These are phyloP conservation scores for Globisporangium perplexum DNA, from an alignment of 352 stramenopile genomes.

Conservation along the genomic window DNA sequence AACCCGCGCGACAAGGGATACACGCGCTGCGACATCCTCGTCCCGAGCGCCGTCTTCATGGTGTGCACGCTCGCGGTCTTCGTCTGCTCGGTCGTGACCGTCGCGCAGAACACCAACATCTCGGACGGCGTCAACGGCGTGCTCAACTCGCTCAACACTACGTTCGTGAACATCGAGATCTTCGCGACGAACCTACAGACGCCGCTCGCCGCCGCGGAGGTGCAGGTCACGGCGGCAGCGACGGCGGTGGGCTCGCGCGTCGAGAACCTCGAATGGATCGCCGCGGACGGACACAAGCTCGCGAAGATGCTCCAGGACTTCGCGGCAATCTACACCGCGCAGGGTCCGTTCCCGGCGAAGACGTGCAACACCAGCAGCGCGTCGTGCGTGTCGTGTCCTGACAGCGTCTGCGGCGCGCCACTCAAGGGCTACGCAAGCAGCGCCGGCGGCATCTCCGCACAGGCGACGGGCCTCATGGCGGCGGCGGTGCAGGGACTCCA, in stretches of 20 bases:
- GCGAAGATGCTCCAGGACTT: slow-evolving; percentile 60
- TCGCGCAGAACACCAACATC: slow-evolving; percentile 78
- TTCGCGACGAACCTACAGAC: slow-evolving; percentile 57
- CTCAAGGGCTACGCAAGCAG: slow-evolving; percentile 37
- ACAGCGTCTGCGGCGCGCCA: slow-evolving; percentile 42
- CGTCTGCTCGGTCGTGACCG: slow-evolving; percentile 70
- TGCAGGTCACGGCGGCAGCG: slow-evolving; percentile 37
- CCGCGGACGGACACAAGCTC: slow-evolving; percentile 37
- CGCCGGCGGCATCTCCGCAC: slow-evolving; percentile 14
- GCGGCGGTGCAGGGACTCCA: slow-evolving; percentile 26
- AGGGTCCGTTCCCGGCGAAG: slow-evolving; percentile 46
- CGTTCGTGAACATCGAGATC: slow-evolving; percentile 72
- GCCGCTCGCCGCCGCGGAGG: slow-evolving; percentile 34
- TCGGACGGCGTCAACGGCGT: slow-evolving; percentile 57
- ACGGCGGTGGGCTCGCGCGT: slow-evolving; percentile 32
- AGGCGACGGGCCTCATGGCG: slow-evolving; percentile 22
- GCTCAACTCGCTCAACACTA: slow-evolving; percentile 61
- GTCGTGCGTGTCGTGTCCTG: slow-evolving; percentile 51
- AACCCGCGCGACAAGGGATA: slow-evolving; percentile 76
- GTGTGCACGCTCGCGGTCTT: slow-evolving; percentile 69
- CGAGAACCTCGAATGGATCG: slow-evolving; percentile 48
- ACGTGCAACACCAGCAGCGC: slow-evolving; percentile 34
- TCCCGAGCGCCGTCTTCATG: slow-evolving; percentile 56
- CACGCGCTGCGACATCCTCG: slow-evolving; percentile 68
- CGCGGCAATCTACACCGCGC: slow-evolving; percentile 37